A percentile compares a stretch with the other conserved stretches of the same genome.
These are phyloP conservation scores for Paramecium biaurelia DNA, from an alignment of 73 alveolate genomes.

Conservation along the genomic window DNA sequence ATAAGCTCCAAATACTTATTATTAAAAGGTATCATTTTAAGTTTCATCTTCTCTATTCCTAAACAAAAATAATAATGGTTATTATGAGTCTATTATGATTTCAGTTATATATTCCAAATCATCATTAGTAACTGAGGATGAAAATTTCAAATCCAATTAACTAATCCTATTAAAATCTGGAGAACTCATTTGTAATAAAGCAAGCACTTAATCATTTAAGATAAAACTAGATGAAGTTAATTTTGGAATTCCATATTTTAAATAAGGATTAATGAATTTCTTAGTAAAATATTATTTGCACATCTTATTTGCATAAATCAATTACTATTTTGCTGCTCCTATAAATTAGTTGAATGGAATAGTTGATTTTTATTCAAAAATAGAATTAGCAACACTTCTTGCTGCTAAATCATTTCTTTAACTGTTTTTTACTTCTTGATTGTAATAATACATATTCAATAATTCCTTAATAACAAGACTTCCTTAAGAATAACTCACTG, in stretches of 20 bases:
- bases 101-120: neutral
- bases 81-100: neutral
- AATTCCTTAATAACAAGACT: neutral
- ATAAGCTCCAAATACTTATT: neutral
- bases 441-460: neutral
- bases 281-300: neutral
- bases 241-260: neutral
- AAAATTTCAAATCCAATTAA: neutral
- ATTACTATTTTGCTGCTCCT: neutral
- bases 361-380: neutral
- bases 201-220: neutral
- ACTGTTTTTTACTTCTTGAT: slow-evolving; percentile 11
- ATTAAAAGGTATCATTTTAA: neutral
- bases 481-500: neutral
- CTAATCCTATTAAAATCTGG: neutral
- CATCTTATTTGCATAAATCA: slow-evolving; percentile 45
- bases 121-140: neutral
- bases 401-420: slow-evolving; percentile 41
- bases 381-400: neutral
- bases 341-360: slow-evolving; percentile 15
- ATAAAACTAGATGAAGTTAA: neutral
- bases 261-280: neutral
- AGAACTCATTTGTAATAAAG: neutral
- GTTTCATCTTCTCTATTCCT: slow-evolving; percentile 27
- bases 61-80: neutral